Conservation (phyloP, 139 green algal genomes). For the Micractinium conductrix region DNA sequence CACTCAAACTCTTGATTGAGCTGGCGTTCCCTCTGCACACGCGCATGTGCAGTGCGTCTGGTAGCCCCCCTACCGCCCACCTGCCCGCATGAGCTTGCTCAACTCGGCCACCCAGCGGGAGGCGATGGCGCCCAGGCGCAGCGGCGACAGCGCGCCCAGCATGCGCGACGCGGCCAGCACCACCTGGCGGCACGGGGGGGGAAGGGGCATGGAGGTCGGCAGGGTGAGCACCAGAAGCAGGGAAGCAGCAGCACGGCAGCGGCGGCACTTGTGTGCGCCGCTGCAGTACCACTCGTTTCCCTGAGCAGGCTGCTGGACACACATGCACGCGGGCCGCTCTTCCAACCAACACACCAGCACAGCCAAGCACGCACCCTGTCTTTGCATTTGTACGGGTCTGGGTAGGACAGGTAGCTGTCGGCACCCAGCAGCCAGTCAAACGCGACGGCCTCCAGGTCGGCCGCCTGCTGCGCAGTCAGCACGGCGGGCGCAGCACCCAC, state of each 20-base stretch:
- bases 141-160: slow-evolving; percentile 52
- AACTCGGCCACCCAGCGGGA: slow-evolving; percentile 55
- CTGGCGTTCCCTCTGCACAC: too few relatives aligned
- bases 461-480: slow-evolving; percentile 38
- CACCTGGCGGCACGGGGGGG: slow-evolving; percentile 14
- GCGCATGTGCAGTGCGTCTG: too few relatives aligned
- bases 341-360: neutral
- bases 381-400: slow-evolving; percentile 16
- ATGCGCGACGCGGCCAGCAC: slow-evolving; percentile 31
- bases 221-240: neutral
- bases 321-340: too few relatives aligned
- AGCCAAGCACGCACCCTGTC: neutral
- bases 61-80: too few relatives aligned
- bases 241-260: neutral
- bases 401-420: slow-evolving; percentile 59
- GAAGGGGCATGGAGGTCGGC: neutral
- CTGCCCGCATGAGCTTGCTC: slow-evolving; percentile 53
- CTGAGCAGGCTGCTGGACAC: too few relatives aligned
- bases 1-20: too few relatives aligned
- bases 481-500: slow-evolving; percentile 41
- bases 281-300: too few relatives aligned
- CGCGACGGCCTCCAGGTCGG: slow-evolving; percentile 52
- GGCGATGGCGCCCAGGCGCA: slow-evolving; percentile 38
- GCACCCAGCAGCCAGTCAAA: slow-evolving; percentile 73
- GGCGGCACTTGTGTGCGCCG: too few relatives aligned